A percentile compares a stretch with the other conserved stretches of the same genome.
These are phyloP conservation scores for Phialocephala subalpina DNA, from an alignment of 2,329 filamentous ascomycete species.

Conservation along the genomic window DNA sequence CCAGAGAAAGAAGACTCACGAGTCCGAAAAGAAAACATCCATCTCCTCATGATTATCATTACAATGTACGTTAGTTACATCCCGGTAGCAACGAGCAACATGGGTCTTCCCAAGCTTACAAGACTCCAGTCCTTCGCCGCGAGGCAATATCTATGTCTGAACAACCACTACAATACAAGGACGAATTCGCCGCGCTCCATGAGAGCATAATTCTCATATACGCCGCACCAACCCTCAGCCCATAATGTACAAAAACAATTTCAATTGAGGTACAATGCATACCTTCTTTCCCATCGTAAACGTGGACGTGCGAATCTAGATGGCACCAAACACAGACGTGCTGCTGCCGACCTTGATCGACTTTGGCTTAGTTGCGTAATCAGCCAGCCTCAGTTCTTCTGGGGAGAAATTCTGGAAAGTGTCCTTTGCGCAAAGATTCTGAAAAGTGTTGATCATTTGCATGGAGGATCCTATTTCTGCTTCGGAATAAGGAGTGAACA, in stretches of 20 bases:
- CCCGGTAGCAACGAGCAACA: neutral
- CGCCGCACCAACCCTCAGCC: too few species aligned
- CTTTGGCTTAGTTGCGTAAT: neutral
- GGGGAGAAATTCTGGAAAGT: neutral
- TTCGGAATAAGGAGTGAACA: neutral
- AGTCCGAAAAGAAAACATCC: neutral
- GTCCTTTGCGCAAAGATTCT: neutral
- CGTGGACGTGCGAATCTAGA: too few species aligned
- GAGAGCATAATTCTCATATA: too few species aligned
- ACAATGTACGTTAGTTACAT: neutral
- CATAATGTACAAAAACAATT: too few species aligned
- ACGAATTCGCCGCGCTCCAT: too few species aligned
- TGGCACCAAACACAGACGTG: neutral
- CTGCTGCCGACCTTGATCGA: neutral
- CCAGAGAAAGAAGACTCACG: neutral
- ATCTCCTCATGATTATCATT: neutral
- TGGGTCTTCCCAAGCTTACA: neutral
- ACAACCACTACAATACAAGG: too few species aligned
- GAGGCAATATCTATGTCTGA: neutral
- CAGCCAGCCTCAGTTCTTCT: neutral
- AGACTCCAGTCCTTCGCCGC: slow-evolving; percentile 2
- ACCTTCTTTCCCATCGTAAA: too few species aligned
- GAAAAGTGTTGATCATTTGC: slow-evolving; percentile 1
- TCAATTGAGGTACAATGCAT: too few species aligned
- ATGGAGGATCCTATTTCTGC: too few species aligned